Evolutionary conservation across 2,329 filamentous ascomycete genomes (phyloP).

Genomic region (Penicillium sp.): DNA sequence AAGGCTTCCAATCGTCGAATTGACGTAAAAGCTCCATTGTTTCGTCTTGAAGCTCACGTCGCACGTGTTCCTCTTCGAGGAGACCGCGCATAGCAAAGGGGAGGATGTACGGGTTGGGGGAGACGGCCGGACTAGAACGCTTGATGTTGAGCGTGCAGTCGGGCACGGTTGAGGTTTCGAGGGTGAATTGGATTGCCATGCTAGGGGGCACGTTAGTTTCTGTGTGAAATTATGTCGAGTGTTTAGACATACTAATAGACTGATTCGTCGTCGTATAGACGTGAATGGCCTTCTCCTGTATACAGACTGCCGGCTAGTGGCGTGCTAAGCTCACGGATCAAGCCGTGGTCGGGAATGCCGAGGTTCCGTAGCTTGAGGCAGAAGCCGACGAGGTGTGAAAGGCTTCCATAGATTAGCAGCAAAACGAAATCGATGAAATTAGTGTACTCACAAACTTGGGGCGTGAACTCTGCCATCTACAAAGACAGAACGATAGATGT

Average conservation of each 20-base stretch:
- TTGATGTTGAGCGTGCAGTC: slow-evolving; percentile 48
- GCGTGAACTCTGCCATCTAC: slow-evolving; percentile 89
- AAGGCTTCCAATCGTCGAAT: slow-evolving; percentile 91
- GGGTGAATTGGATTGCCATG: slow-evolving; percentile 64
- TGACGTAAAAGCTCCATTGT: slow-evolving; percentile 71
- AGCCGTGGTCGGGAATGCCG: slow-evolving; percentile 84
- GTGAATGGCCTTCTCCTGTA: slow-evolving; percentile 84
- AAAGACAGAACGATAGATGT: slow-evolving; percentile 93
- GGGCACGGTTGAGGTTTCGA: slow-evolving; percentile 60
- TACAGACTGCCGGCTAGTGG: slow-evolving; percentile 89
- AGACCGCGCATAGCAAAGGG: slow-evolving; percentile 95
- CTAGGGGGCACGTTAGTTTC: too few species aligned
- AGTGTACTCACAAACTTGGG: slow-evolving; percentile 72
- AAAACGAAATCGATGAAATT: too few species aligned
- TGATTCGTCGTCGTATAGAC: slow-evolving; percentile 80
- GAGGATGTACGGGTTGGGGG: slow-evolving; percentile 76
- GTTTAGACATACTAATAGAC: slow-evolving; percentile 69
- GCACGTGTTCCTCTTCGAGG: slow-evolving; percentile 85
- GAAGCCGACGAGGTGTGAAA: slow-evolving; percentile 88
- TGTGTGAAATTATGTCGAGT: too few species aligned
- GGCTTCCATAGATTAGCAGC: slow-evolving; percentile 40
- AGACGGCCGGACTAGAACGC: slow-evolving; percentile 40
- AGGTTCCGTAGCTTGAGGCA: slow-evolving; percentile 89
- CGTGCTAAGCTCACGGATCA: slow-evolving; percentile 81
- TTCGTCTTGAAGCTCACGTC: slow-evolving; percentile 69